These are phyloP conservation scores for Trichoderma koningiopsis DNA, from an alignment of 2,329 filamentous ascomycete species.

Conservation along the genomic window DNA sequence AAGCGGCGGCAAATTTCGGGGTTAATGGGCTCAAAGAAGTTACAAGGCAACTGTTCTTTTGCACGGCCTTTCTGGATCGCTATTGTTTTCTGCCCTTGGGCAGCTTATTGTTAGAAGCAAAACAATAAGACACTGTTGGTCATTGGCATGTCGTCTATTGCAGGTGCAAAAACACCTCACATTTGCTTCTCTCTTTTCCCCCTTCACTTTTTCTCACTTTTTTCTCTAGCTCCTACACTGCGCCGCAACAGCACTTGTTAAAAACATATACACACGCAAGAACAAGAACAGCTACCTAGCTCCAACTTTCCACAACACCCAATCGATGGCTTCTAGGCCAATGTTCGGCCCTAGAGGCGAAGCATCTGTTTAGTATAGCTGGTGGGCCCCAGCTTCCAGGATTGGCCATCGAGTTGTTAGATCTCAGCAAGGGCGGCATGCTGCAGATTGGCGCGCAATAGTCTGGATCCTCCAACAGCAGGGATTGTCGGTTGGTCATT, in stretches of 20 bases:
- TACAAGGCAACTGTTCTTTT: neutral
- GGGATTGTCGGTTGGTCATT: neutral
- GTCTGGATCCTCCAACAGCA: conserved; percentile 12
- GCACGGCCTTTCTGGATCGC: neutral
- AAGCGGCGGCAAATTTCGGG: neutral
- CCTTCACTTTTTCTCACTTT: neutral
- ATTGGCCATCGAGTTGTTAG: conserved; percentile 19
- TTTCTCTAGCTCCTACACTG: neutral
- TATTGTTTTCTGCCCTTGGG: neutral
- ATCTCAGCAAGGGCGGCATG: conserved; percentile 8
- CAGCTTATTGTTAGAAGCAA: conserved; percentile 4
- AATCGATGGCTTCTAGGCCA: conserved; percentile 4
- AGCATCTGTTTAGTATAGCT: neutral
- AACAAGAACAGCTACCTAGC: neutral
- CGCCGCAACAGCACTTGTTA: neutral
- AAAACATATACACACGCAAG: neutral
- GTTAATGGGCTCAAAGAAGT: neutral
- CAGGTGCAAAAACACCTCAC: neutral
- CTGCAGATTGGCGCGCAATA: conserved; percentile 27
- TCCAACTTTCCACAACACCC: neutral
- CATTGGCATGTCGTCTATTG: neutral
- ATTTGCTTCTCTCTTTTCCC: neutral
- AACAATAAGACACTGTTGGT: neutral
- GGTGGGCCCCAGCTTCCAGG: neutral
- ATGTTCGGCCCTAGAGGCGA: conserved; percentile 13